A percentile compares a stretch with the other conserved stretches of the same genome.
Evolutionary conservation across 257 asterid species (phyloP).

Genomic region (Solanum megistacrolobum): DNA sequence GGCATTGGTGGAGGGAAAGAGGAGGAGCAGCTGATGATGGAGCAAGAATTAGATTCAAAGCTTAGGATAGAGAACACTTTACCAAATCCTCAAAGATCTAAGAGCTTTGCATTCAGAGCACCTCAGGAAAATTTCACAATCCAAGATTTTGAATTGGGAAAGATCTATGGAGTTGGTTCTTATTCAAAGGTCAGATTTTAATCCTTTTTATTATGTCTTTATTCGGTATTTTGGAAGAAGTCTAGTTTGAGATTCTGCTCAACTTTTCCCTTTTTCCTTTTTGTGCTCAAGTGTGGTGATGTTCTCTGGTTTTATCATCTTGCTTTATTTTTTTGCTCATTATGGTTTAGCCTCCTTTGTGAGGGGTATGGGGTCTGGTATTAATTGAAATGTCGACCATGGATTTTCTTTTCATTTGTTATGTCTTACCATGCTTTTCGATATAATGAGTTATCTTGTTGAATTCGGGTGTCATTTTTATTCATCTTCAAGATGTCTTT

Average conservation of each 20-base stretch:
- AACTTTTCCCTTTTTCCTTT: too few relatives aligned
- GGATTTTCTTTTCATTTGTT: neutral
- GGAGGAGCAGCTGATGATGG: constrained; percentile 37
- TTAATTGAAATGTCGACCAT: neutral
- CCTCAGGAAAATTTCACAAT: constrained; percentile 88
- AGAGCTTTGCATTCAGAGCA: constrained; percentile 81
- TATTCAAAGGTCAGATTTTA: constrained; percentile 71
- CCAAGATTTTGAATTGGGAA: constrained; percentile 91
- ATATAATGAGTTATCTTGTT: neutral
- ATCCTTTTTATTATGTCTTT: neutral
- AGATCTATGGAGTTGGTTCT: constrained; percentile 98
- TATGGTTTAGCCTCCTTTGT: neutral
- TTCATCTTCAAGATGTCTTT: neutral
- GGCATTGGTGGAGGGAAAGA: constrained; percentile 33
- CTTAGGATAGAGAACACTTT: constrained; percentile 44
- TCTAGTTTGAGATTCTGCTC: neutral
- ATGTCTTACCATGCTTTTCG: neutral
- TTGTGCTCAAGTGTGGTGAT: neutral
- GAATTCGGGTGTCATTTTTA: neutral
- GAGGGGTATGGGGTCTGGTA: neutral
- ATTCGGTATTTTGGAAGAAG: neutral
- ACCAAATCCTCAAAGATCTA: constrained; percentile 57
- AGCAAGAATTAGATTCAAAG: constrained; percentile 78
- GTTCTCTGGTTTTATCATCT: neutral
- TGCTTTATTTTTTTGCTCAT: neutral